Base-by-base conservation (phyloP, 208 protist genomes). In the Balamuthia mandrillaris region DNA sequence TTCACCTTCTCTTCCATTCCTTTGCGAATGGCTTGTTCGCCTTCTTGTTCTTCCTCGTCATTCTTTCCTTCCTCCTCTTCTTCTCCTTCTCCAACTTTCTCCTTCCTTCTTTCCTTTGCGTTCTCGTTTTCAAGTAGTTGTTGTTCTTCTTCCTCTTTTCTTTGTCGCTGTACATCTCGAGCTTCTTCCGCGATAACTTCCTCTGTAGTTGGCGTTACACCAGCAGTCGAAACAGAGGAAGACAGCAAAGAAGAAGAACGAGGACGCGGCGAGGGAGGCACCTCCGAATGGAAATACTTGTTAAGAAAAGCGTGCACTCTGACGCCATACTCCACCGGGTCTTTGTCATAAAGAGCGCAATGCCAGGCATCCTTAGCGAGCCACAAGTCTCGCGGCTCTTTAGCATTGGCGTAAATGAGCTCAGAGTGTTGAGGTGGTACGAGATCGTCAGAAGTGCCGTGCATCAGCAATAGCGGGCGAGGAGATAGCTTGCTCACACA, bases 311-410 rank as follows among this genome's bases (percentile, higher is more conserved):
- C 47, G 18, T 95, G 75, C 61, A 96, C 93, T 9, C 87, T 90
- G 16, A 79, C 54, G 66, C 94, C 92, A 86, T 93, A 97, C 60
- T 95, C 94, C 39, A 95, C 91, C 7, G 93, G 91, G 58, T 93
- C 65, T 18, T 89, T 93, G 88, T 97, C 95, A 87, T 96, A 95
- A 49, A 97, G 84, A 2, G 94, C 95, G 74, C 95, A 97, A 87
- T 97, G 95, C 83, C 92, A 96, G 18, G 92, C 94, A 33, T 86
- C 90, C 51, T 81, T 81, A n/a, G 93, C 91, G n/a, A 96, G 79
- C 88, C 95, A 97, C 5, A 97, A 88, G 77, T 95, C 85, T 88
- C 96, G 96, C 58, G 94, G 94, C 81, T 96, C 92, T 52, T 84
- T 88, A n/a, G 95, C 95, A 5, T 85, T 66, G 44, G 94, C 88